Evolutionary conservation across 2,329 filamentous ascomycete species (phyloP).

Genomic region (Neopestalotiopsis sp.): DNA sequence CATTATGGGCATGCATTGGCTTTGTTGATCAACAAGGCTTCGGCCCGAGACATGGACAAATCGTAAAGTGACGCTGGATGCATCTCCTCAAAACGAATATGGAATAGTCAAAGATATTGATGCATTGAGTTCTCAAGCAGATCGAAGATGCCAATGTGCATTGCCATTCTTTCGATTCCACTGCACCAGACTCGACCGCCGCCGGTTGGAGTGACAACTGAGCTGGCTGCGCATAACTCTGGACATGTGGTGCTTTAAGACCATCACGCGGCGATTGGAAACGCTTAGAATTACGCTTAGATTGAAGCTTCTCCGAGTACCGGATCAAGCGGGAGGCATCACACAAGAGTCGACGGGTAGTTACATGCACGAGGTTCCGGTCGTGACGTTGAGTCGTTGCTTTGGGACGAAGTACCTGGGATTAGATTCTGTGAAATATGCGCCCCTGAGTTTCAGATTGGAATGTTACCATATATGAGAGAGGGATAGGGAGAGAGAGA

Average conservation of each 20-base stretch:
- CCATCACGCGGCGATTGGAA: not conserved
- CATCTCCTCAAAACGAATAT: not conserved
- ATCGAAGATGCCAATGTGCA: not conserved
- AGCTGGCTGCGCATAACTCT: not conserved
- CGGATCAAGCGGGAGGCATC: not conserved
- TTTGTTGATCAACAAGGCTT: too few species aligned
- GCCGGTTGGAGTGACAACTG: not conserved
- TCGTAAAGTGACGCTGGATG: not conserved
- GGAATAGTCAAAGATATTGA: not conserved
- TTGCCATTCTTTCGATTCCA: not conserved
- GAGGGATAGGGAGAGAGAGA: too few species aligned
- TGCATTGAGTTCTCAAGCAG: too few species aligned
- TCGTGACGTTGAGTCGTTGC: not conserved
- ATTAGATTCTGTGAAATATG: not conserved
- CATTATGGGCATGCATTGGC: not conserved
- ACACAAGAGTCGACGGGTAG: not conserved
- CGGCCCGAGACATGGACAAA: not conserved
- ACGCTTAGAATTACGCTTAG: not conserved
- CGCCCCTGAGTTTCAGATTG: conserved; percentile 3
- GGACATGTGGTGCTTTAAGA: not conserved
- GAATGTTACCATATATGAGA: not conserved
- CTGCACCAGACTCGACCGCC: not conserved
- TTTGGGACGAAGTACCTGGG: not conserved
- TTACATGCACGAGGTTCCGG: not conserved
- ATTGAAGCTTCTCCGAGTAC: conserved; percentile 6